Percentiles rank a stretch among this genome's conserved stretches.
Evolutionary conservation across 352 stramenopile genomes (phyloP).

Genomic region (Blastocystis sp.): DNA sequence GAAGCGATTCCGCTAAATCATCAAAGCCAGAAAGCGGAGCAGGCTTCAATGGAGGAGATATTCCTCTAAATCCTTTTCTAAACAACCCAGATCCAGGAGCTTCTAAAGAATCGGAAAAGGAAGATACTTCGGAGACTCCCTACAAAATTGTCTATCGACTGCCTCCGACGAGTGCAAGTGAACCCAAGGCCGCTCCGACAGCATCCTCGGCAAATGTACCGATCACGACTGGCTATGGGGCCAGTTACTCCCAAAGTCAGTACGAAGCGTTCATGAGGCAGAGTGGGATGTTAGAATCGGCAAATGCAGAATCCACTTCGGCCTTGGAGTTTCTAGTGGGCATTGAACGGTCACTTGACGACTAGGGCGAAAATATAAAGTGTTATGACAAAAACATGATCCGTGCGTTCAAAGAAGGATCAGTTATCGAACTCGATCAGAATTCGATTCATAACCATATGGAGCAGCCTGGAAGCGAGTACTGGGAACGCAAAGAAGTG

Average conservation of each 20-base stretch:
- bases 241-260: constrained; percentile 37
- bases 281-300: constrained; percentile 8
- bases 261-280: constrained; percentile 44
- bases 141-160: neutral
- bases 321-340: neutral
- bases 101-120: neutral
- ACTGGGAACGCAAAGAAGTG: constrained; percentile 28
- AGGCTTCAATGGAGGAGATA: neutral
- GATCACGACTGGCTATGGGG: constrained; percentile 9
- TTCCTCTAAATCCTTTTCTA: constrained; percentile 39
- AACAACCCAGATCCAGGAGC: neutral
- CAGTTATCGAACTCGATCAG: neutral
- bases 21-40: neutral
- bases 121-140: neutral
- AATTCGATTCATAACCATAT: neutral
- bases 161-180: neutral
- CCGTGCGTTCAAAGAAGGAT: neutral
- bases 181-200: neutral
- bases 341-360: neutral
- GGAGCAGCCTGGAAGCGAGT: neutral
- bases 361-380: constrained; percentile 40
- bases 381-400: constrained; percentile 45
- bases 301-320: neutral
- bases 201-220: neutral
- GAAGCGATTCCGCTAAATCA: neutral